phyloP scores from a whole-genome alignment of 2,329 filamentous ascomycete species.

The Curvularia lunata region DNA sequence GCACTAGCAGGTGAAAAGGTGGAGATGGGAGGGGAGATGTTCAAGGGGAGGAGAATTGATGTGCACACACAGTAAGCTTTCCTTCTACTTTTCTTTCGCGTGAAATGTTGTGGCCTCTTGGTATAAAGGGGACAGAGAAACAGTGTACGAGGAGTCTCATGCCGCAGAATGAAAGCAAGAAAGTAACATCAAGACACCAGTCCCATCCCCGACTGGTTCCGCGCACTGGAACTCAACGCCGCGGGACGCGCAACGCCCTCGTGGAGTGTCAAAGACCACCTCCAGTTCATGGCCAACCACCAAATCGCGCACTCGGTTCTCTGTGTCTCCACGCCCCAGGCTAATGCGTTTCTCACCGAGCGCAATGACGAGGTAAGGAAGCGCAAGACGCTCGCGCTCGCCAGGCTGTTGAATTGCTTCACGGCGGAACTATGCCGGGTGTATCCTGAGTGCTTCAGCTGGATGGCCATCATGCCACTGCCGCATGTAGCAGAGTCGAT shows the following conservation, averaged over 20 bases:
- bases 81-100: background rate
- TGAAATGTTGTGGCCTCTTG: too few relatives aligned
- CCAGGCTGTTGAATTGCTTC: constrained; percentile 47
- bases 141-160: too few relatives aligned
- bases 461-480: constrained; percentile 37
- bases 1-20: constrained; percentile 21
- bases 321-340: constrained; percentile 45
- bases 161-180: too few relatives aligned
- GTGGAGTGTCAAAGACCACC: constrained; percentile 38
- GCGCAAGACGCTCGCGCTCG: constrained; percentile 41
- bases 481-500: constrained; percentile 42
- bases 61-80: constrained; percentile 41
- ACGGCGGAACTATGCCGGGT: constrained; percentile 31
- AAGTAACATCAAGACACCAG: background rate
- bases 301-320: constrained; percentile 40
- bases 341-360: constrained; percentile 40
- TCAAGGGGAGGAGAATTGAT: constrained; percentile 37
- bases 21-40: constrained; percentile 12
- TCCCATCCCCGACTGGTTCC: constrained; percentile 46
- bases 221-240: constrained; percentile 39
- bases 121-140: too few relatives aligned
- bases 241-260: constrained; percentile 44
- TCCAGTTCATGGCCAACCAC: constrained; percentile 42
- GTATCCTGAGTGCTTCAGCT: constrained; percentile 39
- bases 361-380: constrained; percentile 11